phyloP scores from a whole-genome alignment of 768 basidiomycete genomes.

The Nidularia sp. region DNA sequence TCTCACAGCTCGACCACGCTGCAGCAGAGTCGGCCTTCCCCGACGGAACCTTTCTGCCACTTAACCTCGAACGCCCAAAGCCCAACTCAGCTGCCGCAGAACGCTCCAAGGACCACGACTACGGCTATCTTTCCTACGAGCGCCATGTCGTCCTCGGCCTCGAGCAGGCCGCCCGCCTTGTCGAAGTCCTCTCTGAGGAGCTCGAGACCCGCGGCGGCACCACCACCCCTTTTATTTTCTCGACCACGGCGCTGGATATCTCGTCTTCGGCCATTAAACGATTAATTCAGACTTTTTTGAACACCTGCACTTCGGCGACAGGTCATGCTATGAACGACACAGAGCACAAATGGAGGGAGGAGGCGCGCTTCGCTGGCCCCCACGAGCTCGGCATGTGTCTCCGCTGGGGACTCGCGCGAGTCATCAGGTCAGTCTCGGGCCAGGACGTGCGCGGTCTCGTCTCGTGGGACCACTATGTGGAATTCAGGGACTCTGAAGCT shows the following conservation, averaged over 20 bases:
- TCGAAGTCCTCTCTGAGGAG: slow-evolving; percentile 67
- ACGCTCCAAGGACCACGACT: slow-evolving; percentile 39
- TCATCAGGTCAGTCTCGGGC: slow-evolving; percentile 66
- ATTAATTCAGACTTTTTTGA: slow-evolving; percentile 80
- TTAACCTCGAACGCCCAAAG: slow-evolving; percentile 45
- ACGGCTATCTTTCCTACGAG: slow-evolving; percentile 73
- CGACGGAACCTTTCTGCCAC: slow-evolving; percentile 51
- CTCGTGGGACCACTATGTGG: slow-evolving; percentile 78
- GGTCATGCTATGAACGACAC: slow-evolving; percentile 30
- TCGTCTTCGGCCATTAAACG: slow-evolving; percentile 69
- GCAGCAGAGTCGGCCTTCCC: slow-evolving; percentile 28
- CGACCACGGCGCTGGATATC: slow-evolving; percentile 82
- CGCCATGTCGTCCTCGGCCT: slow-evolving; percentile 76
- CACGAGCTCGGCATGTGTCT: slow-evolving; percentile 90
- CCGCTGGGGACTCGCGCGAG: slow-evolving; percentile 86
- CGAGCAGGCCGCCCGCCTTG: slow-evolving; percentile 66
- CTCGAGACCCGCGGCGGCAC: slow-evolving; percentile 73
- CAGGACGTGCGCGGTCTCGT: slow-evolving; percentile 80
- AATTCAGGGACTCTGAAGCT: slow-evolving; percentile 80
- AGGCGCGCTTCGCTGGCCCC: slow-evolving; percentile 78
- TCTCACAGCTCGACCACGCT: slow-evolving; percentile 20
- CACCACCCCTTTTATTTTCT: slow-evolving; percentile 90
- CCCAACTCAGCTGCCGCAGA: slow-evolving; percentile 29
- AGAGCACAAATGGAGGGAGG: slow-evolving; percentile 67
- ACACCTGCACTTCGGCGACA: slow-evolving; percentile 40